Percentiles rank a stretch among this genome's conserved stretches.
Evolutionary conservation across 1,284 basidiomycete species (phyloP).

Genomic region (Agaricales sp.): DNA sequence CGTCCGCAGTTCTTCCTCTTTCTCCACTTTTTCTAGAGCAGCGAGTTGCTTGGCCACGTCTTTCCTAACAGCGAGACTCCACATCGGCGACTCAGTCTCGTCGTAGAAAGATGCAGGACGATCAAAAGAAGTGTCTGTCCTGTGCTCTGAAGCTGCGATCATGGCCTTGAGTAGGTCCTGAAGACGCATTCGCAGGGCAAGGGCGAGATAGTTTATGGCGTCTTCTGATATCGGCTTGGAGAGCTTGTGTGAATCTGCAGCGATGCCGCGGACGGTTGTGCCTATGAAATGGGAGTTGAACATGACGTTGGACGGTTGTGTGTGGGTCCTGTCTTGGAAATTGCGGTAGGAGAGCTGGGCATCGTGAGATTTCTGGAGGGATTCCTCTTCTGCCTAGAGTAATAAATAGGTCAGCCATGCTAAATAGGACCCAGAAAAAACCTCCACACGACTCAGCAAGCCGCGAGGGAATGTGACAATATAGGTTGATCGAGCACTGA

Average conservation of each 20-base stretch:
- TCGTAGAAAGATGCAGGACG: slow-evolving; percentile 54
- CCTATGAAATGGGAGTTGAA: slow-evolving; percentile 57
- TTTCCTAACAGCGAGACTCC: slow-evolving; percentile 61
- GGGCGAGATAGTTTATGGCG: slow-evolving; percentile 63
- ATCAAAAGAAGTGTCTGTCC: slow-evolving; percentile 60
- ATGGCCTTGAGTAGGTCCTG: slow-evolving; percentile 63
- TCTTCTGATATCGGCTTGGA: slow-evolving; percentile 53
- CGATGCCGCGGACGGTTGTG: slow-evolving; percentile 52
- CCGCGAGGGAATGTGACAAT: no score
- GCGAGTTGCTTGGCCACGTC: slow-evolving; percentile 70
- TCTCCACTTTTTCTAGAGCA: slow-evolving; percentile 63
- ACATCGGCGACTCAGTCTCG: slow-evolving; percentile 48
- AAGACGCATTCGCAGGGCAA: slow-evolving; percentile 67
- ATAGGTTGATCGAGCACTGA: not conserved
- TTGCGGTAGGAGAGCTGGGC: slow-evolving; percentile 45
- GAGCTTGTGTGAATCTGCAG: slow-evolving; percentile 48
- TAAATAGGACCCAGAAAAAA: no score
- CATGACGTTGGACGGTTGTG: slow-evolving; percentile 53
- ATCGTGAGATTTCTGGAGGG: slow-evolving; percentile 55
- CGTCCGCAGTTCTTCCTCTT: slow-evolving; percentile 70
- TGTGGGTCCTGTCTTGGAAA: slow-evolving; percentile 55
- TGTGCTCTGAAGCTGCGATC: slow-evolving; percentile 64
- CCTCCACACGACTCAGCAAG: no score
- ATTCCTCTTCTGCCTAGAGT: slow-evolving; percentile 69
- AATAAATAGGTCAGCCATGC: slow-evolving; percentile 1